phyloP scores from a whole-genome alignment of 1,284 basidiomycete species.

The Sphaerobolus stellatus region DNA sequence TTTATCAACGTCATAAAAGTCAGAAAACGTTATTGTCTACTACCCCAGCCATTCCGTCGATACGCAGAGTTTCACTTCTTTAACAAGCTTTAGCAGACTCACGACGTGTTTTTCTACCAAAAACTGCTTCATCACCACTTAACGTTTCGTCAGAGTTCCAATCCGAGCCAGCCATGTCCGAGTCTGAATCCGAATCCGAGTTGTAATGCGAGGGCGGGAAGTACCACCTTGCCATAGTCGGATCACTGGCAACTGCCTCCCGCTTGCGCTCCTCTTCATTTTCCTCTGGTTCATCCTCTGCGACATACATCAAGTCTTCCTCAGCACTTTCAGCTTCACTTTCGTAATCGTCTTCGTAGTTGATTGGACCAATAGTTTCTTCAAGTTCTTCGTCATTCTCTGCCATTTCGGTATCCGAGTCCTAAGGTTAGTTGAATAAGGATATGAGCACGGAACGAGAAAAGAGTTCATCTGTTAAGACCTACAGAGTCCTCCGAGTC shows the following conservation, averaged over 20 bases:
- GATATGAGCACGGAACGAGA: background rate
- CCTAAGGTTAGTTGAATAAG: no score
- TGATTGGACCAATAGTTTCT: no score
- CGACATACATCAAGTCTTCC: background rate
- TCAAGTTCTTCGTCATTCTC: background rate
- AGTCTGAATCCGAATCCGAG: background rate
- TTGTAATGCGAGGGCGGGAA: background rate
- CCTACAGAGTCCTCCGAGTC: no score
- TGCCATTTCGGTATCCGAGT: background rate
- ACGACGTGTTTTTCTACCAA: no score
- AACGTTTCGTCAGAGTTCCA: background rate
- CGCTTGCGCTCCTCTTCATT: constrained; percentile 31
- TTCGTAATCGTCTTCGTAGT: background rate
- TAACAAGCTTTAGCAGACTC: no score
- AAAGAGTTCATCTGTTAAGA: background rate
- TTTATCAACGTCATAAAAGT: no score
- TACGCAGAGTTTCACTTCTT: no score
- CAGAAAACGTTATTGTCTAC: no score
- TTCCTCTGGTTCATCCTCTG: constrained; percentile 31
- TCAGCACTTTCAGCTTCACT: background rate
- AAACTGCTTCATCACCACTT: background rate
- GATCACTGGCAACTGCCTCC: background rate
- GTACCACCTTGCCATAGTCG: background rate
- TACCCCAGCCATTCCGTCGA: no score
- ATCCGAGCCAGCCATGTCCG: background rate